Base-by-base conservation (phyloP, 306 rosid genomes). In the Rosa multiflora region DNA sequence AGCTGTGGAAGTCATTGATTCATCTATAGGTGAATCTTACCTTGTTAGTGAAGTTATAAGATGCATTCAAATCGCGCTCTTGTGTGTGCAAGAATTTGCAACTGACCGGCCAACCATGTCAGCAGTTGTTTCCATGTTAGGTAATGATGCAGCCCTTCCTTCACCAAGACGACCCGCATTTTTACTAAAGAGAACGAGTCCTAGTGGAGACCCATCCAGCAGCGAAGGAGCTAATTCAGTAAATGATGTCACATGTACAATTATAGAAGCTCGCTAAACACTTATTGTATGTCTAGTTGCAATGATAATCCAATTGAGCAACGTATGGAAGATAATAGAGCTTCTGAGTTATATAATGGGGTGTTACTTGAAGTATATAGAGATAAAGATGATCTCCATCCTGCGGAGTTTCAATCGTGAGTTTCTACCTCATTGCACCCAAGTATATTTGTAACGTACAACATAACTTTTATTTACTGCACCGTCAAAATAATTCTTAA, bases 91-190 rank as follows among this genome's bases (percentile, higher is more conserved):
- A 77, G 98, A 93, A 39, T 53, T 70, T 40, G 88, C 92, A 6
- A 37, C 4, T 5, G 91, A 93, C 11, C 83, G 95, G 5, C 98
- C 97, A 4, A 86, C 86, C 72, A 91, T 91, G 97, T 78, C 89
- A 13, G 32, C 77, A 0, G 88, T 91, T 58, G 86, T 91, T 42
- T 88, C 83, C 40, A 88, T 93, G 97, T 69, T 93, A 80, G 85
- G 81, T 0, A 88, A 71, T 78, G 90, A 85, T 40, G 79, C 83
- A n/a, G 15, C 76, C 70, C 89, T 90, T 82, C 86, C 97, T 63
- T 20, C 69, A 49, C 95, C 98, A 66, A 88, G 79, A 74, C 82
- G 85, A 8, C 97, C 93, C 26, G 95, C 92, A 11, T 91, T 91
- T 77, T 76, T 88, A 51, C 74, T 87, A 66, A 88, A 82, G 78